Conservation (phyloP, 768 basidiomycete genomes). For the Podaxis pistillaris region DNA sequence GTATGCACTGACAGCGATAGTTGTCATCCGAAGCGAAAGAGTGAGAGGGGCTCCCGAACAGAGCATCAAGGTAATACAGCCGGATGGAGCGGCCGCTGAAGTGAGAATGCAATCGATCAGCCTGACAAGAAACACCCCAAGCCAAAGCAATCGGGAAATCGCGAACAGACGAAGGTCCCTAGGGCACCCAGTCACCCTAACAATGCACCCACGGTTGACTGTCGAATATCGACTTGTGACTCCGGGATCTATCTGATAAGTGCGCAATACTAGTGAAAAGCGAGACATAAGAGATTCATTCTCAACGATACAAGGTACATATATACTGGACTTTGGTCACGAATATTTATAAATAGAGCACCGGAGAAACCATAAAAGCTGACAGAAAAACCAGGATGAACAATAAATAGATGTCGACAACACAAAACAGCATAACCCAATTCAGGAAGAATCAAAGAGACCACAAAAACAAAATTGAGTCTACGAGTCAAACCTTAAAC, state of each 20-base stretch:
- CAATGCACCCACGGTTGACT: background rate
- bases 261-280: too few species aligned
- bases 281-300: too few species aligned
- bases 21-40: background rate
- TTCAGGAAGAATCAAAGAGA: too few species aligned
- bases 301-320: too few species aligned
- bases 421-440: background rate
- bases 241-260: background rate
- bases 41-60: background rate
- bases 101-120: background rate
- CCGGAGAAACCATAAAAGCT: background rate
- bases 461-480: too few species aligned
- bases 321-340: background rate
- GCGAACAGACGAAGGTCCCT: background rate
- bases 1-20: too few species aligned
- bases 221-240: background rate
- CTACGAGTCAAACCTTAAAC: too few species aligned
- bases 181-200: background rate
- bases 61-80: background rate
- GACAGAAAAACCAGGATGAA: background rate
- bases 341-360: background rate
- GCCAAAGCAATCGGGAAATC: background rate
- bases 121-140: background rate
- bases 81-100: background rate
- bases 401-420: background rate